Base-by-base conservation (phyloP, 371 early-diverging fungal species). In the Actinomortierella ambigua region DNA sequence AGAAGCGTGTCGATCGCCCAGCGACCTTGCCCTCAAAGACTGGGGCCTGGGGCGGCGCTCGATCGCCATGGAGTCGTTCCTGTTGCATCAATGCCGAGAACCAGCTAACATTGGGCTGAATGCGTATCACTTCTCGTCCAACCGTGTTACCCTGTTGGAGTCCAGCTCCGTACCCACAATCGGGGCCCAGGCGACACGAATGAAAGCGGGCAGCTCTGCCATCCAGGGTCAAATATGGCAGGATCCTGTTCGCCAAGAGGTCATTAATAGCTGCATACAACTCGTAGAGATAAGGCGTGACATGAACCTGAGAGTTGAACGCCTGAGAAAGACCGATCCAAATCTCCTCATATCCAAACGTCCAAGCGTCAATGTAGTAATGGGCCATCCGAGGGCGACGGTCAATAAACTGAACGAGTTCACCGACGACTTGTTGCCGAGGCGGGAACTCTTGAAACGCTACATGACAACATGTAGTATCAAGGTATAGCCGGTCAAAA, bases 281-380 rank as follows among this genome's bases (percentile, higher is more conserved):
- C 4, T 71, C 48, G 43, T 81, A 78, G 5, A 65, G 57, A 18
- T 68, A 69, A 0, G 58, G 56, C 0, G 79, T 75, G 3, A 81
- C 82, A 56, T 81, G 82, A 4, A 81, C 54, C 63, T 79, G 70
- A 7, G 67, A 54, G 1, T 66, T 55, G 39, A 70, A 81, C 1
- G 55, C 62, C 14, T 59, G 59, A 0, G 65, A 48, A 28, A 81
- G 64, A 2, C 59, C 68, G 5, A 68, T 58, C 80, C 82, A 81
- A 14, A 77, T 60, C 18, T 81, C 79, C 50, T 81, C 82, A 27
- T 77, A 79, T 2, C 82, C 82, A 66, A 75, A 77, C 41, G 75
- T 76, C 80, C 80, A 81, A 15, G 69, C 68, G 24, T 81, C 80
- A 39, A 81, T 63, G 49, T 79, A 81, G 3, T 79, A 62, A 15